These are phyloP conservation scores for Murraya paniculata DNA, from an alignment of 345 rosid genomes.

Conservation along the genomic window DNA sequence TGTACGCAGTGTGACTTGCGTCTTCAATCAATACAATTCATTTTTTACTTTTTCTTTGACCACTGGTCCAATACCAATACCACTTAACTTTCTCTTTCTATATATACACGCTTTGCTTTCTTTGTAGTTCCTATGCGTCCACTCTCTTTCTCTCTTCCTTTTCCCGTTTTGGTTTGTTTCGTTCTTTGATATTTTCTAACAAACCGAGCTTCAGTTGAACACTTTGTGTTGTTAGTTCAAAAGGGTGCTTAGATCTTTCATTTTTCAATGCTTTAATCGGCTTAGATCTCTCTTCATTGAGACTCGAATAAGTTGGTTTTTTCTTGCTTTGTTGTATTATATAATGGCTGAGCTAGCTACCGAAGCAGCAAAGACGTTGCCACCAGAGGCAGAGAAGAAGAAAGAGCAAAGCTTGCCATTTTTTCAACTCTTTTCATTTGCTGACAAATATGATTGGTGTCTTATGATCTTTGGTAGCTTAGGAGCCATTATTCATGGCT, in stretches of 20 bases:
- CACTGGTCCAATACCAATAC: constrained; percentile 30
- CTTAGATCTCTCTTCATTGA: constrained; percentile 11
- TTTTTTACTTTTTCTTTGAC: constrained; percentile 28
- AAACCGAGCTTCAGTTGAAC: not conserved
- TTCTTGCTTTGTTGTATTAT: not conserved
- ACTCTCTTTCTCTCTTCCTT: constrained; percentile 4
- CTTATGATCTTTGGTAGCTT: constrained; percentile 78
- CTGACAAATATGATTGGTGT: constrained; percentile 78
- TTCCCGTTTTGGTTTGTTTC: not conserved
- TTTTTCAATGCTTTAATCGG: constrained; percentile 9
- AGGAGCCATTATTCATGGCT: constrained; percentile 92
- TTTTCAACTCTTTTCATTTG: constrained; percentile 88
- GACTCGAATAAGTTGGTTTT: not conserved
- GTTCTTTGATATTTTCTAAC: not conserved
- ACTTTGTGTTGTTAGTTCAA: constrained; percentile 11
- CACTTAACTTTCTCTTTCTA: constrained; percentile 8
- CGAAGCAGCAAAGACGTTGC: constrained; percentile 53
- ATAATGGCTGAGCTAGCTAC: constrained; percentile 72
- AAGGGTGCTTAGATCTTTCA: constrained; percentile 17
- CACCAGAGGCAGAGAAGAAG: constrained; percentile 94
- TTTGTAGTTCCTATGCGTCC: not conserved
- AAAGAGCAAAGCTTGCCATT: constrained; percentile 94
- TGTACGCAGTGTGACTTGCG: not conserved
- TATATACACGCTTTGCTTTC: not conserved
- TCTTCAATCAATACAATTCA: not conserved